Conservation (phyloP, 2,329 filamentous ascomycete genomes). For the Fusarium irregulare region DNA sequence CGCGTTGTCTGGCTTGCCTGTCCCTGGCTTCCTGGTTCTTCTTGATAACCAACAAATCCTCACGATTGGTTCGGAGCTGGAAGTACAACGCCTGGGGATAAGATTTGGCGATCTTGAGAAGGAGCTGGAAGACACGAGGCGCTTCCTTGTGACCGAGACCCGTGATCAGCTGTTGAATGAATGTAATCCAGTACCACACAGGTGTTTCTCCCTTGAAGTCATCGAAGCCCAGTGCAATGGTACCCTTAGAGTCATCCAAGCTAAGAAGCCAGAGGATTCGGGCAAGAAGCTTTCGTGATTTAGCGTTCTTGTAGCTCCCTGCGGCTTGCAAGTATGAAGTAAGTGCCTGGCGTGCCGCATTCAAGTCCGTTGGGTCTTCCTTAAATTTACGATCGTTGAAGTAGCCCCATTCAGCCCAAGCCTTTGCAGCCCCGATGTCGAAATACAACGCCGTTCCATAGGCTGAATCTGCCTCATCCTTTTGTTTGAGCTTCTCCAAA, state of each 20-base stretch:
- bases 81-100: constrained; percentile 98
- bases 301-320: constrained; percentile 95
- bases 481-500: constrained; percentile 90
- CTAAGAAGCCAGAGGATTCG: constrained; percentile 96
- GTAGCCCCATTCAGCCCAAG: constrained; percentile 99
- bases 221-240: constrained; percentile 86
- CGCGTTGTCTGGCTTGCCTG: constrained; percentile 64
- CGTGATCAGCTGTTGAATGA: constrained; percentile 94
- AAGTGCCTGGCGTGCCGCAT: constrained; percentile 88
- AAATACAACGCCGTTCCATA: constrained; percentile 97
- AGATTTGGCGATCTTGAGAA: constrained; percentile 93
- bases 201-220: constrained; percentile 97
- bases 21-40: constrained; percentile 85
- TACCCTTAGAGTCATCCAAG: constrained; percentile 87
- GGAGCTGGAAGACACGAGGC: constrained; percentile 83
- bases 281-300: constrained; percentile 92
- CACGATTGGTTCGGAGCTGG: constrained; percentile 89
- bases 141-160: constrained; percentile 93
- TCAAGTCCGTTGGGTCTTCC: constrained; percentile 83
- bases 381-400: constrained; percentile 98
- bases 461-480: constrained; percentile 90
- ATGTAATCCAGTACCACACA: constrained; percentile 99
- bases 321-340: constrained; percentile 97
- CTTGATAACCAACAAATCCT: constrained; percentile 93
- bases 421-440: constrained; percentile 93